Base-by-base conservation (phyloP, 257 asterid species). In the Asclepias syriaca region DNA sequence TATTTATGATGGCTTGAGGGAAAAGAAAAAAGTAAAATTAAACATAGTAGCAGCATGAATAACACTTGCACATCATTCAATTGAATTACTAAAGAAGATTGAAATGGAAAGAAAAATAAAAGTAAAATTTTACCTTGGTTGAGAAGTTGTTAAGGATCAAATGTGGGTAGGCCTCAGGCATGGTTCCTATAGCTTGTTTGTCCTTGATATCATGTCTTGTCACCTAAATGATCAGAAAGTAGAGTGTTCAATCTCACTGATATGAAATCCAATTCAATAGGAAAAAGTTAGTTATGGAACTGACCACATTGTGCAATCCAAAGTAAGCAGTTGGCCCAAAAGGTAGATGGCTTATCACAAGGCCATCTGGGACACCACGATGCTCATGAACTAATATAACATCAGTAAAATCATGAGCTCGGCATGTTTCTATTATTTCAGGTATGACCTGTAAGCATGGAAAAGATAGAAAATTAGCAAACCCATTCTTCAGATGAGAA, bases 181-280 rank as follows among this genome's bases (percentile, higher is more conserved):
- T 90, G 8, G 92, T 87, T 81, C 98, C 98, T 39, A 92, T 82
- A 66, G 91, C 89, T 60, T 88, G 80, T 81, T 79, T 88, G 84
- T 92, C 98, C 85, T 92, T 92, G 74, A 90, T 92, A 74, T 92
- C 98, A 50, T 92, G 98, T 77, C 99, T 87, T 16, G 97, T 91
- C 58, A 91, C 97, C 97, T 91, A 82, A 80, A 84, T 63, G 68
- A 77, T 75, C 46, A 58, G 57, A 72, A 27, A 39, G 77, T 27
- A 76, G 60, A 37, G 60, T 39, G 66, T 61, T 66, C 9, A 29
- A 53, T 24, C 34, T 54, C 15, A 39, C 32, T 40, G 59, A 65
- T 77, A 69, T 61, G 9, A 16, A 15, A 34, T 32, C 45, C 48
- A 34, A 34, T 61, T 32, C 48, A 61, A 29, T 15, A 32, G 66